Percentiles rank a stretch among this genome's conserved stretches.
phyloP scores from a whole-genome alignment of 495 filamentous ascomycete species.

The Podospora didyma region DNA sequence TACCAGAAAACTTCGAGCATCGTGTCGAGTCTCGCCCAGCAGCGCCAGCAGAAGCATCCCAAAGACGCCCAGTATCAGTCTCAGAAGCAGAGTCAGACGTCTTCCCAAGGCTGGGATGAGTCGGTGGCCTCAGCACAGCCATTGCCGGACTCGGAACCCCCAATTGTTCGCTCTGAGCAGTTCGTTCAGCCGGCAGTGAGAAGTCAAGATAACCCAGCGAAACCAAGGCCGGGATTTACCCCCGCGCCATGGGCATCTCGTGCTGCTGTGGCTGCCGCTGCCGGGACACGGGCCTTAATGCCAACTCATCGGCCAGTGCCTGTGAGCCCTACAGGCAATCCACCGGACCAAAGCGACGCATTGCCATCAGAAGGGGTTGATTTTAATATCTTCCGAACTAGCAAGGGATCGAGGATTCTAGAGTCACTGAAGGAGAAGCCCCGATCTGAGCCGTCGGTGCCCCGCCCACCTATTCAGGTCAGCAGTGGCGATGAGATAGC shows the following conservation, averaged over 20 bases:
- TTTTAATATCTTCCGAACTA: conserved; percentile 37
- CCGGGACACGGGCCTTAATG: neutral
- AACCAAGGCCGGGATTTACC: conserved; percentile 1
- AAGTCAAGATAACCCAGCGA: neutral
- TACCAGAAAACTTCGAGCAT: conserved; percentile 76
- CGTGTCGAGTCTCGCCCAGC: conserved; percentile 49
- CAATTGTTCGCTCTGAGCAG: no score
- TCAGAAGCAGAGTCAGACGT: neutral
- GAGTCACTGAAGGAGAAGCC: conserved; percentile 17
- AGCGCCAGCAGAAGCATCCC: conserved; percentile 2
- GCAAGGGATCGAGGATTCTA: conserved; percentile 28
- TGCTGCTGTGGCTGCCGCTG: no score
- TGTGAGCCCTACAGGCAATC: neutral
- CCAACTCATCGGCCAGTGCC: neutral
- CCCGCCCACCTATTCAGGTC: neutral
- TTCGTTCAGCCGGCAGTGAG: neutral
- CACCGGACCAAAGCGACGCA: neutral
- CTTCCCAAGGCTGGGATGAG: neutral
- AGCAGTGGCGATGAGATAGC: neutral
- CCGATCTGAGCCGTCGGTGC: neutral
- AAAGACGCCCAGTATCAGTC: neutral
- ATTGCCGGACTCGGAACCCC: no score
- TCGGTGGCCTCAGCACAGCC: neutral
- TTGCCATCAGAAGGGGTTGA: conserved; percentile 16
- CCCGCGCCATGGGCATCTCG: conserved; percentile 21